Evolutionary conservation across 2,329 filamentous ascomycete genomes (phyloP).

Genomic region (Aspergillus unguis): DNA sequence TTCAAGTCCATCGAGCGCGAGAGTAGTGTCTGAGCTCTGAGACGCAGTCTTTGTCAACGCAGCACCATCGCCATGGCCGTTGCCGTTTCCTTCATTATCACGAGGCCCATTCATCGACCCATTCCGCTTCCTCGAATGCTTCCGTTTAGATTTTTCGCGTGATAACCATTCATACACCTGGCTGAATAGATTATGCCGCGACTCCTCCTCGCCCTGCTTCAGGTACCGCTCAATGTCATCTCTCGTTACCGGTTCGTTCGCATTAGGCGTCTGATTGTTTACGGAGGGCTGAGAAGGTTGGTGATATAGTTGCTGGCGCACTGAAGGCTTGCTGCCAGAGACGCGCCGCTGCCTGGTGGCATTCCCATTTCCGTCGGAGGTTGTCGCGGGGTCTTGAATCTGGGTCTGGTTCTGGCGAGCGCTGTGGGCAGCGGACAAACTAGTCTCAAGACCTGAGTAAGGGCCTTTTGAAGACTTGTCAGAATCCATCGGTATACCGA

Average conservation of each 20-base stretch:
- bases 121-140: constrained; percentile 52
- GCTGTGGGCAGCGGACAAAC: constrained; percentile 25
- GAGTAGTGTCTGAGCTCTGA: constrained; percentile 63
- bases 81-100: constrained; percentile 23
- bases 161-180: constrained; percentile 83
- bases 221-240: constrained; percentile 27
- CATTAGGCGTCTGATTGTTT: constrained; percentile 26
- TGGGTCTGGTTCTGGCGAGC: constrained; percentile 2
- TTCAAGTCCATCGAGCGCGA: constrained; percentile 77
- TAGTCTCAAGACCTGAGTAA: constrained; percentile 25
- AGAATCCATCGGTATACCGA: constrained; percentile 20
- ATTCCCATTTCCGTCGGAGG: constrained; percentile 21
- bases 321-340: constrained; percentile 26
- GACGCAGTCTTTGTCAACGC: constrained; percentile 47
- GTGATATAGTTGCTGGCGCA: constrained; percentile 24
- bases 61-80: constrained; percentile 22
- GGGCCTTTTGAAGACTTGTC: constrained; percentile 28
- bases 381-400: constrained; percentile 12
- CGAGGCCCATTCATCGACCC: constrained; percentile 40
- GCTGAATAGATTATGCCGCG: constrained; percentile 53
- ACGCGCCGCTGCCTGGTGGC: constrained; percentile 29
- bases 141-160: constrained; percentile 68
- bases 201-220: constrained; percentile 29
- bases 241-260: constrained; percentile 20
- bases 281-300: constrained; percentile 28